Base-by-base conservation (phyloP, 2,329 filamentous ascomycete species). In the Escovopsis sp. region DNA sequence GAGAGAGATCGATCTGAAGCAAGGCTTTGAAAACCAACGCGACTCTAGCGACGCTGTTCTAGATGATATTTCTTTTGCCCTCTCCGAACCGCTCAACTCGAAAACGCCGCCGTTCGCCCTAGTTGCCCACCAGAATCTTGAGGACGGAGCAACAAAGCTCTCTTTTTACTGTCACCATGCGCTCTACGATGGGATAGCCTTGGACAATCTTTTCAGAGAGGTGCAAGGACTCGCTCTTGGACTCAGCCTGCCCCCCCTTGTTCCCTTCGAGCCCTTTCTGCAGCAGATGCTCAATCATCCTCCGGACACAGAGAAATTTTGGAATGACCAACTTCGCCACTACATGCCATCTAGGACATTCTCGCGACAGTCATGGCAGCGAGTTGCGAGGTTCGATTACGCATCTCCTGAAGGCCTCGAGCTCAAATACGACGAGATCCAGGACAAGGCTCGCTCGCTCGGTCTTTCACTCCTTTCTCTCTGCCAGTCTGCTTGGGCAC, bases 181-280 rank as follows among this genome's bases (percentile, higher is more conserved):
- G 2, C 61, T 94, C 1, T 93, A 94, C 46, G 87, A 94, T 55
- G 87, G 80, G 0, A 74, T 79, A 26, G 84, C 85, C 0, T 79
- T 94, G 48, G 61, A 66, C 1, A 63, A 66, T 8, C 61, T 94
- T 0, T 66, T 88, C 17, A 54, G 69, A 0, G 86, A 94, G 47
- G 60, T 92, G 2, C 75, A 90, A 46, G 51, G 61, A 2, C 42
- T 71, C 3, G 73, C 77, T 25, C 41, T 53, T 1, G 66, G 63
- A 0, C 35, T 55, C 1, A 7, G 45, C 0, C 56, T 90, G 1
- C 54, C 60, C 0, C 41, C 60, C 0, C 51, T 72, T 0, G 56
- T 72, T 0, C 51, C 68, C 0, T 84, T 84, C 42, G 65, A 68
- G 12, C 50, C 60, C 0, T 90, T 90, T 48, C 56, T 94, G 17